Base-by-base conservation (phyloP, 2,329 filamentous ascomycete species). In the Myriangium duriaei region DNA sequence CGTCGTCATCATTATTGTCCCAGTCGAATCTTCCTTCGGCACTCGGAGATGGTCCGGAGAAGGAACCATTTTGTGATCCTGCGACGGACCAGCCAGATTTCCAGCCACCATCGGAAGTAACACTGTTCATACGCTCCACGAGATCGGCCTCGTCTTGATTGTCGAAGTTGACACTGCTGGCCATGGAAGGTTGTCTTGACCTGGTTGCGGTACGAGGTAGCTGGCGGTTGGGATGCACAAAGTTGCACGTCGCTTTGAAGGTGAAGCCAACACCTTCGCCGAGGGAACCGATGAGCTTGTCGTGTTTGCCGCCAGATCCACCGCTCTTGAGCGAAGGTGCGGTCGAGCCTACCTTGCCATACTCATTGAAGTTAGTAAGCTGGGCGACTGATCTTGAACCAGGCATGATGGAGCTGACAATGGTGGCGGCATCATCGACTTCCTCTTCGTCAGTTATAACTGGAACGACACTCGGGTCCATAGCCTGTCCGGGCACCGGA, bases 51-150 rank as follows among this genome's bases (percentile, higher is more conserved):
- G 36, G 36, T 14, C 30, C 36, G 28, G 36, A 33, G 30, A 39
- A 19, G 12, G 36, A 39, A 18, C 36, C 36, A 26, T 33, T 33
- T 29, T 39, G 32, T 7, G 21, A 26, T 26, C 21, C 21, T n/a
- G 21, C 21, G 36, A 39, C 36, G 9, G 36, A 39, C 36, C 36
- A 39, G 29, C 36, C 36, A 33, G 36, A 39, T 30, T 39, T 39
- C 36, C 36, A 39, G 18, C 36, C 36, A 12, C 36, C 36, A 18
- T 39, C 36, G 16, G 36, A 39, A 4, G 36, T 39, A 12, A 39
- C 36, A 32, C 36, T 39, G 36, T 39, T 39, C 36, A 39, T 39
- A 26, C 36, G 36, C 30, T 39, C 36, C 28, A 39, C 36, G 14
- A 39, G 19, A 30, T 32, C 36, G 26, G 30, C 30, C 7, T 39